These are phyloP conservation scores for Trichoderma semiorbis DNA, from an alignment of 2,329 filamentous ascomycete species.

Conservation along the genomic window DNA sequence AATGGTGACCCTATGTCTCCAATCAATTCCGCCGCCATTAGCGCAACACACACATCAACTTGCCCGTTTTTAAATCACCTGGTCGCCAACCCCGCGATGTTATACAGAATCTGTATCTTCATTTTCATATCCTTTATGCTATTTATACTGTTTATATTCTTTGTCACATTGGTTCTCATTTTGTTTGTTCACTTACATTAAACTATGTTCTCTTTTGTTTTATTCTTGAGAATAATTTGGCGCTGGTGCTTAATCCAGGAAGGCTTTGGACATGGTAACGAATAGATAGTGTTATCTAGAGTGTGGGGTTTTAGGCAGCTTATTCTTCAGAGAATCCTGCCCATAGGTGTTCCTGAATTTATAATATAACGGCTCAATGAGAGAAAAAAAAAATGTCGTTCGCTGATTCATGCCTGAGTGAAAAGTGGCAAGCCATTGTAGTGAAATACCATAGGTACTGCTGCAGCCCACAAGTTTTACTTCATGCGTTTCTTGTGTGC, in stretches of 20 bases:
- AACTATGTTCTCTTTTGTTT: not conserved
- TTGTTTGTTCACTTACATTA: not conserved
- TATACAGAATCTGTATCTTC: not conserved
- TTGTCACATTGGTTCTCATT: not conserved
- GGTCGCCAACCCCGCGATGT: fast-evolving
- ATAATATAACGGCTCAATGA: too few relatives aligned
- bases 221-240: too few relatives aligned
- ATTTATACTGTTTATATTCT: not conserved
- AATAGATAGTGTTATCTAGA: not conserved
- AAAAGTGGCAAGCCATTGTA: too few relatives aligned
- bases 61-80: not conserved
- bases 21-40: not conserved
- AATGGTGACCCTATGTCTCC: not conserved
- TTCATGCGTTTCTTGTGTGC: too few relatives aligned
- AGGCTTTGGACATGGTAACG: not conserved
- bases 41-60: not conserved
- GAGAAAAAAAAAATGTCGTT: too few relatives aligned
- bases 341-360: too few relatives aligned
- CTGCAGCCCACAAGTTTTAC: too few relatives aligned
- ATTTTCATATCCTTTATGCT: not conserved
- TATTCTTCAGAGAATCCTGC: not conserved
- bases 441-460: too few relatives aligned
- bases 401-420: too few relatives aligned
- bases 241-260: not conserved
- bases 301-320: not conserved